Evolutionary conservation across 305 asterid genomes (phyloP).

Genomic region (Plantago rigida): DNA sequence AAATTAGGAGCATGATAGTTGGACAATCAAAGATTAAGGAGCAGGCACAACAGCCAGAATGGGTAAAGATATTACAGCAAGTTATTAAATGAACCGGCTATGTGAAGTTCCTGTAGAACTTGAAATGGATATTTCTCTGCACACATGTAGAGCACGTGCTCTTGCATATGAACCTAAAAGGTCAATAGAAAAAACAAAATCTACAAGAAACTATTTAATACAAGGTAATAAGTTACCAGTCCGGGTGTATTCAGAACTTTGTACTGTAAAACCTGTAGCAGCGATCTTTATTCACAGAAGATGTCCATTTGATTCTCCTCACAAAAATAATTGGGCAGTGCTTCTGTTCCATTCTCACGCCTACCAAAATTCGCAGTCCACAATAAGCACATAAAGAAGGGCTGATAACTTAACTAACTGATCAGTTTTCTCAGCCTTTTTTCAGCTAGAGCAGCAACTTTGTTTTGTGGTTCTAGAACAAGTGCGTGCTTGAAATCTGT

Average conservation of each 20-base stretch:
- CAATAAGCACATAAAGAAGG: conserved; percentile 9
- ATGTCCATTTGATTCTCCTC: neutral
- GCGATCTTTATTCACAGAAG: neutral
- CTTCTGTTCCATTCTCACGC: neutral
- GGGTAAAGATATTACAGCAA: neutral
- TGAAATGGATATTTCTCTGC: neutral
- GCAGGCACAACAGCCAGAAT: neutral
- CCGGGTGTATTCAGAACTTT: neutral
- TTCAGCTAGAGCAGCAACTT: conserved; percentile 56
- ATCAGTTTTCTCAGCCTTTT: conserved; percentile 62
- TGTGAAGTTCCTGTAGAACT: neutral
- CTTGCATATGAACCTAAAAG: neutral
- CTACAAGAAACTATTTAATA: neutral
- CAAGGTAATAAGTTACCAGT: neutral
- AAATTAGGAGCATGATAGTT: no score
- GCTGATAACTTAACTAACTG: conserved; percentile 29
- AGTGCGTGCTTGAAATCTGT: conserved; percentile 88
- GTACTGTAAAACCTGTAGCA: neutral
- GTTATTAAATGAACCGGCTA: neutral
- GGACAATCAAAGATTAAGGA: neutral
- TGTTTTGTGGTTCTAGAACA: conserved; percentile 83
- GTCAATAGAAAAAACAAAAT: neutral
- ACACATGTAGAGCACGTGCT: neutral
- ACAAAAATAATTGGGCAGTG: conserved; percentile 3
- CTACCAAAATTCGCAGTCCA: neutral